Evolutionary conservation across 148 eudicot genomes (phyloP), one percentile per base, ranked within the genome.

Genomic region (Arbutus unedo): DNA sequence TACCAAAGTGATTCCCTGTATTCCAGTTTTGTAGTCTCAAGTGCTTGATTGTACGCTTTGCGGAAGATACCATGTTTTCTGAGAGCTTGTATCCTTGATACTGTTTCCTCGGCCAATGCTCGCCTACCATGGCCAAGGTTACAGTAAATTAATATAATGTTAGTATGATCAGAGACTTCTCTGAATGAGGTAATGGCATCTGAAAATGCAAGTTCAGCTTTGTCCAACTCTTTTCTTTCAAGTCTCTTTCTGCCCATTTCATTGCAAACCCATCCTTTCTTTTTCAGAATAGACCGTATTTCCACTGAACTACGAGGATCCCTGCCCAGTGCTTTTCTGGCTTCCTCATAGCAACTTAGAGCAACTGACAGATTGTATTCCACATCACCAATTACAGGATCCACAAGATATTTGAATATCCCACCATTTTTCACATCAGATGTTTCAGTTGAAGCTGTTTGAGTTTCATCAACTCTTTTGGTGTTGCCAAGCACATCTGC

Each of bases 221-320:
- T 82, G 51, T 84, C 86, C 88, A 93, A 81, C 62, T 94, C 93
- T 81, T 92, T 94, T 82, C 86, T 88, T 81, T 89, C 95, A 31
- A 96, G 87, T 85, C 93, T 86, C 68, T 77, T 83, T 84, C 99
- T 91, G 79, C 99, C 99, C 79, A 94, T 84, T 87, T 96, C 99
- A 85, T 96, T 96, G 91, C 97, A 96, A 74, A 91, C 97, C 99
- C 99, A 96, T 82, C 99, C 99, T 84, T 93, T 87, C 94, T 96
- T 96, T 86, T 89, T 96, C 15, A 88, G 76, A 74, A 94, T 85
- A 73, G 99, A 89, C 54, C 91, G 90, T 50, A 89, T 77, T 81
- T 94, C 97, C 70, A 74, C 59, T 50, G 94, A 91, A 73, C 79
- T 78, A 85, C 59, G 41, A 85, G 90, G 84, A 76, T 86, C 84